A percentile compares a stretch with the other conserved stretches of the same genome.
These are phyloP conservation scores for Chrysoporthe austroafricana DNA, from an alignment of 2,329 filamentous ascomycete species.

Conservation along the genomic window DNA sequence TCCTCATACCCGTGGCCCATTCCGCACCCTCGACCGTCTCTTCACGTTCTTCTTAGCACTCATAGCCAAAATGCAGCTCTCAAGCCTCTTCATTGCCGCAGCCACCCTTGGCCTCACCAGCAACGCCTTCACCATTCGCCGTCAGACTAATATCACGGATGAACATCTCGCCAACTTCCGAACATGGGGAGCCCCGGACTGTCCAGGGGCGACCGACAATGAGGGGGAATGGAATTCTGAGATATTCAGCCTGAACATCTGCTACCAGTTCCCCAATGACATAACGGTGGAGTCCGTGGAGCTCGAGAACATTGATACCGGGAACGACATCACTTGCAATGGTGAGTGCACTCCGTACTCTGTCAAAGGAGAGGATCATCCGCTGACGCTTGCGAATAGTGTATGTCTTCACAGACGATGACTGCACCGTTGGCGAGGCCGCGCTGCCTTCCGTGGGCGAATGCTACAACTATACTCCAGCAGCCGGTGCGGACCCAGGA, in stretches of 20 bases:
- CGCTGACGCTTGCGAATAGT: background rate
- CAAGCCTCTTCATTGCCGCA: constrained; percentile 3
- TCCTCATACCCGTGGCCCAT: background rate
- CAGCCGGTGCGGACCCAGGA: constrained; percentile 2
- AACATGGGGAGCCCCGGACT: constrained; percentile 11
- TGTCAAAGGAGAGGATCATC: background rate
- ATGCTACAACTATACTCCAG: constrained; percentile 5
- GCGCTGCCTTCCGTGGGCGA: constrained; percentile 2
- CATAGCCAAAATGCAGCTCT: background rate
- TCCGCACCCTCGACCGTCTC: too few relatives aligned
- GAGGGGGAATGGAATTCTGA: constrained; percentile 9
- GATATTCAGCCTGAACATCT: constrained; percentile 13
- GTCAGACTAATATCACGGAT: constrained; percentile 8
- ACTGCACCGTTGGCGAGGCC: constrained; percentile 2
- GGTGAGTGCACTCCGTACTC: background rate
- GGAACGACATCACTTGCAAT: constrained; percentile 2
- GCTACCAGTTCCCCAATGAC: constrained; percentile 12
- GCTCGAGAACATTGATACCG: constrained; percentile 9
- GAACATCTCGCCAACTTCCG: constrained; percentile 13
- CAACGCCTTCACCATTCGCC: constrained; percentile 1
- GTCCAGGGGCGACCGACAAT: constrained; percentile 6
- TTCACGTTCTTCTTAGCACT: background rate
- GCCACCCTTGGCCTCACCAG: background rate
- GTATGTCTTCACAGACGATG: constrained; percentile 8
- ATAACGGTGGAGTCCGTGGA: constrained; percentile 1